Base-by-base conservation (phyloP, 192 early-diverging fungal species). In the Podila epicladia region DNA sequence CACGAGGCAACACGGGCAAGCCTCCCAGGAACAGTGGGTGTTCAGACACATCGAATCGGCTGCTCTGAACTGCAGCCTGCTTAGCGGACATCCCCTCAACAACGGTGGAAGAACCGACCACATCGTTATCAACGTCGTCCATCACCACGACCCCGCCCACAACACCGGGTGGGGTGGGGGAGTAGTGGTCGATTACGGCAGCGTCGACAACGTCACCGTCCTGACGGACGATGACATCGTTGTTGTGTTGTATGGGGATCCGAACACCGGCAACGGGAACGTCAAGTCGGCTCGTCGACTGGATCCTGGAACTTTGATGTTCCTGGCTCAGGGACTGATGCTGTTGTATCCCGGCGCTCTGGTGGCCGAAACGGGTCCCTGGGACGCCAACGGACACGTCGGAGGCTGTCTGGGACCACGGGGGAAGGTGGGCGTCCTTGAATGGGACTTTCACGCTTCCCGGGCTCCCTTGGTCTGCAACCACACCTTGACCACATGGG, bases 11-110 rank as follows among this genome's bases (percentile, higher is more conserved):
- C 20, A 80, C 71, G 55, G 71, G 77, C 20, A 29, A 60, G 49
- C 77, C 77, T 51, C 77, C 77, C 61, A 80, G 66, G 71, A 69
- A 80, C 77, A 80, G 63, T 49, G 62, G 61, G 41, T 71, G 58
- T 73, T 80, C 77, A 73, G 77, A 80, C 24, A 72, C 77, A 60
- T 73, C 77, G 65, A 58, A 11, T 49, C 77, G 77, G 77, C 71
- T 64, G 71, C 65, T 80, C 77, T 73, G 77, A 80, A 80, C 58
- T 80, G 62, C 71, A 80, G 66, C 76, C 76, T 80, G 76, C 64
- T 80, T 33, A 50, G 66, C 62, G 59, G 76, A 50, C 38, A 45
- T 69, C 59, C 29, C 58, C 29, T 28, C 32, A 41, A 48, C 64
- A 35, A 24, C 37, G 65, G 48, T 38, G 55, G 50, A 51, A 69